phyloP scores from a whole-genome alignment of 225 moss, liverwort and hornwort species.

The Straminergon stramineum region DNA sequence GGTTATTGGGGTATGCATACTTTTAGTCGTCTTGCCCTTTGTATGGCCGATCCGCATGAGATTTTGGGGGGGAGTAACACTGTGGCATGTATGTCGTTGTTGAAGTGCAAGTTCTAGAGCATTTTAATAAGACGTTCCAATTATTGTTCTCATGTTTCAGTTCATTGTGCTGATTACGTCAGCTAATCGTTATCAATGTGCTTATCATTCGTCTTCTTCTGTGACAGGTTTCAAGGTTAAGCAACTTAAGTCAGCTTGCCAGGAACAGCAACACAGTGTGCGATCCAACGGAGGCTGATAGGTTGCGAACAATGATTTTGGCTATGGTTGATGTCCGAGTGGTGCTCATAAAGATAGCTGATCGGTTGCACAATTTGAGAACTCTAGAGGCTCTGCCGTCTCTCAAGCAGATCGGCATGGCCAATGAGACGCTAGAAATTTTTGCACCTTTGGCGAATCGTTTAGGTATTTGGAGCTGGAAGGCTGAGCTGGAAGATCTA shows the following conservation, averaged over 20 bases:
- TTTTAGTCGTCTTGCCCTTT: background rate
- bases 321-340: background rate
- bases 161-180: background rate
- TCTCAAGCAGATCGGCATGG: background rate
- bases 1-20: background rate
- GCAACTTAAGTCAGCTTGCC: background rate
- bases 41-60: background rate
- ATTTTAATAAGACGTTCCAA: background rate
- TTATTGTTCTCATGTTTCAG: background rate
- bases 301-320: background rate
- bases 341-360: background rate
- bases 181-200: background rate
- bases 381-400: background rate
- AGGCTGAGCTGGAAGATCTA: background rate
- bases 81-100: background rate
- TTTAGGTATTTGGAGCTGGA: background rate
- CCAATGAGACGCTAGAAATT: background rate
- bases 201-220: background rate
- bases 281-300: background rate
- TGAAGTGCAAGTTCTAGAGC: background rate
- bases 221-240: background rate
- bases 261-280: background rate
- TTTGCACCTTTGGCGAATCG: background rate
- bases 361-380: background rate
- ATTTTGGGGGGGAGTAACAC: no score